A percentile compares a stretch with the other conserved stretches of the same genome.
Conservation (phyloP, 2,329 filamentous ascomycete species). For the Penicillium sumatraense region DNA sequence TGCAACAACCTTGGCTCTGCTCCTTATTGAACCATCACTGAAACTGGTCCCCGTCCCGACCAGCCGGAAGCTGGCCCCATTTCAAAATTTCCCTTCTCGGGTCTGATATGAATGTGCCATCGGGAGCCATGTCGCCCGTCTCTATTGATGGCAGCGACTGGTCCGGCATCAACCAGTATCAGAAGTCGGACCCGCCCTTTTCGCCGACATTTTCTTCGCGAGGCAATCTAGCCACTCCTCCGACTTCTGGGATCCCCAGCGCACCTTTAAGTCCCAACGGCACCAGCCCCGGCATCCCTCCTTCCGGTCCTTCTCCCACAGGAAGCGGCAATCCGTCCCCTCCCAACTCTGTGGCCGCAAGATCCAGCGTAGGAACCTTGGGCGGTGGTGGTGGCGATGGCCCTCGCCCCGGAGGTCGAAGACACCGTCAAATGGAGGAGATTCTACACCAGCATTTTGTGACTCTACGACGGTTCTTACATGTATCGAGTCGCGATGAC, state of each 20-base stretch:
- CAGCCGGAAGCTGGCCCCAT: conserved; percentile 1
- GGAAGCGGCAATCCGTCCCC: conserved; percentile 69
- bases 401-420: conserved; percentile 64
- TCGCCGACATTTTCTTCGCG: conserved; percentile 56
- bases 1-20: conserved; percentile 6
- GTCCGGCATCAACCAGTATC: conserved; percentile 72
- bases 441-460: conserved; percentile 80
- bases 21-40: conserved; percentile 2
- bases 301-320: conserved; percentile 23
- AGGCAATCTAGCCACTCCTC: conserved; percentile 66
- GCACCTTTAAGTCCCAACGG: conserved; percentile 64
- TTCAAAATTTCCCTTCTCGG: conserved; percentile 13
- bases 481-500: conserved; percentile 72
- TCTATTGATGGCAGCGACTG: conserved; percentile 83
- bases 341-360: conserved; percentile 76
- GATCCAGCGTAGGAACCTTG: conserved; percentile 78
- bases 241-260: conserved; percentile 64
- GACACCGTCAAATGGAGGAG: conserved; percentile 65
- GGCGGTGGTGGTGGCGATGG: conserved; percentile 54
- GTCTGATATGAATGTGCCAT: conserved; percentile 69
- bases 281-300: conserved; percentile 2
- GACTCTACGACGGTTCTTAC: conserved; percentile 76
- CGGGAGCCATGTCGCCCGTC: conserved; percentile 79
- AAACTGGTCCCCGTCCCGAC: background rate
- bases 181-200: conserved; percentile 48